Base-by-base conservation (phyloP, 176 grass and related monocot genomes). In the Oryza meridionalis region DNA sequence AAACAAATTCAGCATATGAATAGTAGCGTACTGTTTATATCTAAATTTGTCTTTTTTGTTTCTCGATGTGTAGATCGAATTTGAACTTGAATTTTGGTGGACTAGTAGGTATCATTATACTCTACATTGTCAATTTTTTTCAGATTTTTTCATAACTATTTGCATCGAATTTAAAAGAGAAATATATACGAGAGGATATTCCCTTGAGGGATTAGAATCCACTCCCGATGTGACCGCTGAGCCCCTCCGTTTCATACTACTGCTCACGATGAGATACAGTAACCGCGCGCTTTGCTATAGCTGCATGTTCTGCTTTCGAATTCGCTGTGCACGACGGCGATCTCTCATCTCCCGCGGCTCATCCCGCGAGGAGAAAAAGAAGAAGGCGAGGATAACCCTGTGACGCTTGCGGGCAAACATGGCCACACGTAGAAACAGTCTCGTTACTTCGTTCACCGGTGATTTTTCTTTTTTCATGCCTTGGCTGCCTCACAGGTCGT, bases 401-500 rank as follows among this genome's bases (percentile, higher is more conserved):
- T 51, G 49, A 4, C 1, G 49, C 49, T 17, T 17, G 49, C 14
- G 49, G 17, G 53, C 53, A 58, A 58, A 58, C 53, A 58, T 58
- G 17, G 53, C 53, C 53, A n/a, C 53, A 55, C 14, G n/a, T 6
- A 58, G 16, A 58, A 58, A 58, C 53, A 58, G 53, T 58, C 17
- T 8, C 53, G 53, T 58, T 55, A 17, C 35, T 37, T 37, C 35
- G 47, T 55, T 55, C 17, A 6, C 19, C 6, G 53, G 53, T n/a
- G 19, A 61, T 6, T 40, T 40, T 8, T 40, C 11, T 4, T 62
- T 62, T 62, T n/a, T 62, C 58, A 24, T 21, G 9, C n/a, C 2
- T 22, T 24, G 8, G 58, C 21, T 24, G 58, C n/a, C 55, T 84
- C 87, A 81, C n/a, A 37, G 15, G 82, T 80, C 64, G 70, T 19